Evolutionary conservation across 1,284 basidiomycete species (phyloP).

Genomic region (Ustilago shanxiensis): DNA sequence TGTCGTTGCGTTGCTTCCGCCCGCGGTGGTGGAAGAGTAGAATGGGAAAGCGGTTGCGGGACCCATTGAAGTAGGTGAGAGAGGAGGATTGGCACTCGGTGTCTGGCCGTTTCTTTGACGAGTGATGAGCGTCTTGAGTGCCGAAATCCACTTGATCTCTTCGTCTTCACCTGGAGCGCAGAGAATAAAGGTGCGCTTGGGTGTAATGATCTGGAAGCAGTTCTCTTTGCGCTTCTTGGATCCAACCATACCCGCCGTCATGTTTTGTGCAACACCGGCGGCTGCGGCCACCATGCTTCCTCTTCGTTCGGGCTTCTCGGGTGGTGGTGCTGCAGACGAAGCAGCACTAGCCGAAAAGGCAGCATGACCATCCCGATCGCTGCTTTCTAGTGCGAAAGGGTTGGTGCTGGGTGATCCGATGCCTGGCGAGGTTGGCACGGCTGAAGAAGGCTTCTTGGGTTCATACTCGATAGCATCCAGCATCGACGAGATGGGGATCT

Average conservation of each 20-base stretch:
- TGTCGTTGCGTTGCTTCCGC: background rate
- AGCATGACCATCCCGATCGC: constrained; percentile 18
- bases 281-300: constrained; percentile 51
- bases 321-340: constrained; percentile 2
- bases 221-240: constrained; percentile 71
- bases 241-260: constrained; percentile 41
- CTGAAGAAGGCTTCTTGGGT: constrained; percentile 64
- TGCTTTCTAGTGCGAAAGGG: constrained; percentile 34
- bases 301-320: constrained; percentile 41
- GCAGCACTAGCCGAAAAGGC: constrained; percentile 20
- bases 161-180: constrained; percentile 97
- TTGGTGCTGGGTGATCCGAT: constrained; percentile 39
- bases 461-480: constrained; percentile 90
- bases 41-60: constrained; percentile 31
- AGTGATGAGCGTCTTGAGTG: constrained; percentile 86
- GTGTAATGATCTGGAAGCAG: constrained; percentile 96
- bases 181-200: constrained; percentile 86
- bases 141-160: constrained; percentile 97
- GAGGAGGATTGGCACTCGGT: constrained; percentile 23
- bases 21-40: constrained; percentile 5
- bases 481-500: constrained; percentile 85
- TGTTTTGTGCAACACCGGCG: constrained; percentile 50
- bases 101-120: constrained; percentile 50
- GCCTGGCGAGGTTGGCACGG: constrained; percentile 52
- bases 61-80: constrained; percentile 31